These are phyloP conservation scores for Sclerotinia spermophila DNA, from an alignment of 2,329 filamentous ascomycete species.

Conservation along the genomic window DNA sequence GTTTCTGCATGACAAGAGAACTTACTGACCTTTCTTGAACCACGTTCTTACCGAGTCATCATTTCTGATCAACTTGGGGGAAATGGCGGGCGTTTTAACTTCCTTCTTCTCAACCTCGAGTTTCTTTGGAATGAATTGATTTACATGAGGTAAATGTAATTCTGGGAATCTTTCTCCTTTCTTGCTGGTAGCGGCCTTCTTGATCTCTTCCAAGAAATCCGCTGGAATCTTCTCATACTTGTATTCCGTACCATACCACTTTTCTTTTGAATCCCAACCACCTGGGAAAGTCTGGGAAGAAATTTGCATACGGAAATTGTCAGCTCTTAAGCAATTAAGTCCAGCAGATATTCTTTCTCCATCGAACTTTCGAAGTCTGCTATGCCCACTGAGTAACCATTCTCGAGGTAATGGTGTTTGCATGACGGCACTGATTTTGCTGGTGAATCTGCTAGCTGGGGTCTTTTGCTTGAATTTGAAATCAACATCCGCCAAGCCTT, in stretches of 20 bases:
- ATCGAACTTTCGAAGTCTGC: slow-evolving; percentile 72
- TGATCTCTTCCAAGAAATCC: slow-evolving; percentile 70
- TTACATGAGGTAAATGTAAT: slow-evolving; percentile 84
- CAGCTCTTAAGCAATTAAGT: slow-evolving; percentile 70
- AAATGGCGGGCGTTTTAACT: slow-evolving; percentile 66
- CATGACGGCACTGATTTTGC: slow-evolving; percentile 81
- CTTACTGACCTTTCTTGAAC: slow-evolving; percentile 71
- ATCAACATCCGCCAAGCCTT: slow-evolving; percentile 83
- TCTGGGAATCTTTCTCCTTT: slow-evolving; percentile 59
- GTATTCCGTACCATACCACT: slow-evolving; percentile 98
- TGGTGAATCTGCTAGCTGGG: slow-evolving; percentile 84
- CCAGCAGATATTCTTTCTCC: slow-evolving; percentile 70
- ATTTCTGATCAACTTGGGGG: slow-evolving; percentile 80
- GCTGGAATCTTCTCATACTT: slow-evolving; percentile 73
- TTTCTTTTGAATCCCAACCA: slow-evolving; percentile 81
- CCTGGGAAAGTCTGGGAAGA: slow-evolving; percentile 82
- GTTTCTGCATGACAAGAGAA: neutral
- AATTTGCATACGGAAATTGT: slow-evolving; percentile 84
- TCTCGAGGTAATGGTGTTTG: slow-evolving; percentile 84
- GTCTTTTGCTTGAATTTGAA: slow-evolving; percentile 95
- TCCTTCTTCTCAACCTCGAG: slow-evolving; percentile 95
- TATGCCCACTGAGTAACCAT: slow-evolving; percentile 78
- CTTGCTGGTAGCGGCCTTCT: slow-evolving; percentile 57
- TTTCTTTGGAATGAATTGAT: slow-evolving; percentile 92
- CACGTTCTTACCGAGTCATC: slow-evolving; percentile 78